Conservation (phyloP, 176 grass and related monocot species). For the Neostapfia colusana region DNA sequence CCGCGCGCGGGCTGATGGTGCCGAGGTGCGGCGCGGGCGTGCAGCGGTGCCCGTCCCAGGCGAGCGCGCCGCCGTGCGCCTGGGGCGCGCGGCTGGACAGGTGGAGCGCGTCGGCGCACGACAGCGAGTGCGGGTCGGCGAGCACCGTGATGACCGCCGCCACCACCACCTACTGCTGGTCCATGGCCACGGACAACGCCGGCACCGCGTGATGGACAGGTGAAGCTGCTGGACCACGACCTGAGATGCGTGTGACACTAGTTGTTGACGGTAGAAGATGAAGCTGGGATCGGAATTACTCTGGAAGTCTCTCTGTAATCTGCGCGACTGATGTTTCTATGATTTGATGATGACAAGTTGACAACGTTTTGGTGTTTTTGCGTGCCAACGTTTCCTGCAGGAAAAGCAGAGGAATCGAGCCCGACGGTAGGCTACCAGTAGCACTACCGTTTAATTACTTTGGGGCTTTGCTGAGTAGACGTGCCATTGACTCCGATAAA, state of each 20-base stretch:
- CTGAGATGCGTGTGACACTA: constrained; percentile 11
- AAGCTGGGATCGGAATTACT: not conserved
- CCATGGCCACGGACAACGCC: constrained; percentile 38
- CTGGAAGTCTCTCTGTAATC: not conserved
- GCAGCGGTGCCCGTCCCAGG: constrained; percentile 53
- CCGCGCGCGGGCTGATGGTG: not conserved
- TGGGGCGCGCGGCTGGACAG: constrained; percentile 66
- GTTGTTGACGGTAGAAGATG: constrained; percentile 19
- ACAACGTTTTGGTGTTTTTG: not conserved
- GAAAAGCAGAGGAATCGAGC: too few relatives aligned
- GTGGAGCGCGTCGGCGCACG: constrained; percentile 61
- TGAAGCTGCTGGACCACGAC: not conserved
- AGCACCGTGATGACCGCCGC: constrained; percentile 74
- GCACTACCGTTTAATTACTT: too few relatives aligned
- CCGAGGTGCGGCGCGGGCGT: constrained; percentile 13
- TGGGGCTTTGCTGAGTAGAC: too few relatives aligned
- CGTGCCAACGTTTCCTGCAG: not conserved
- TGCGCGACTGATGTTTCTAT: not conserved
- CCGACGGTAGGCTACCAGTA: too few relatives aligned
- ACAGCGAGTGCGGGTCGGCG: constrained; percentile 80
- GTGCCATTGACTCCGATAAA: too few relatives aligned
- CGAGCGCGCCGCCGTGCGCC: constrained; percentile 47
- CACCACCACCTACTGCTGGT: constrained; percentile 59
- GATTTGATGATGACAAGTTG: not conserved
- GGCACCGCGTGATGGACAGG: constrained; percentile 23